These are phyloP conservation scores for Ziziphus jujuba DNA, from an alignment of 306 rosid species.

Conservation along the genomic window DNA sequence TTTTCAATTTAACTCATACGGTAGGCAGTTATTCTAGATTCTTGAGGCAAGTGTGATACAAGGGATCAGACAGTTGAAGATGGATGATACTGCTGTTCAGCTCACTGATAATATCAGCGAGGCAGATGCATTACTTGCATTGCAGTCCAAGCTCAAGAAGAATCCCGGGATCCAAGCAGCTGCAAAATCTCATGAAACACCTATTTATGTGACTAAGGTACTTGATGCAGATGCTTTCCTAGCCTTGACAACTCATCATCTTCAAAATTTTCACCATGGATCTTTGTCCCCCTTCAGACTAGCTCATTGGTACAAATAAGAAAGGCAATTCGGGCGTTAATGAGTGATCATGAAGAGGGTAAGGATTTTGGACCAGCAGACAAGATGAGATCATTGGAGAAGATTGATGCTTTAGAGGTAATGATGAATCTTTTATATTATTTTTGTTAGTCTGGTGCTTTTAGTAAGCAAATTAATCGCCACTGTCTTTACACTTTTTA, in stretches of 20 bases:
- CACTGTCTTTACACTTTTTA: not conserved
- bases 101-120: slow-evolving; percentile 85
- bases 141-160: slow-evolving; percentile 89
- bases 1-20: slow-evolving; percentile 40
- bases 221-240: slow-evolving; percentile 12
- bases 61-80: slow-evolving; percentile 73
- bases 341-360: slow-evolving; percentile 69
- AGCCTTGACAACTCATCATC: slow-evolving; percentile 8
- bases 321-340: slow-evolving; percentile 66
- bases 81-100: slow-evolving; percentile 56
- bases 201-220: slow-evolving; percentile 82
- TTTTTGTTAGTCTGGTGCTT: not conserved
- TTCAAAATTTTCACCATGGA: slow-evolving; percentile 21
- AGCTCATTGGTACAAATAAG: slow-evolving; percentile 74
- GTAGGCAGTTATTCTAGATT: slow-evolving; percentile 67
- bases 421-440: slow-evolving; percentile 18
- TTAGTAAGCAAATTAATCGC: not conserved
- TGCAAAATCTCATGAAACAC: slow-evolving; percentile 76
- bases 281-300: slow-evolving; percentile 47
- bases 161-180: slow-evolving; percentile 89
- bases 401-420: slow-evolving; percentile 90
- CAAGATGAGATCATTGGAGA: slow-evolving; percentile 56
- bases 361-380: slow-evolving; percentile 54
- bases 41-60: slow-evolving; percentile 78
- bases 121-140: slow-evolving; percentile 85